These are phyloP conservation scores for Fusarium sambucinum DNA, from an alignment of 2,329 filamentous ascomycete genomes.

Conservation along the genomic window DNA sequence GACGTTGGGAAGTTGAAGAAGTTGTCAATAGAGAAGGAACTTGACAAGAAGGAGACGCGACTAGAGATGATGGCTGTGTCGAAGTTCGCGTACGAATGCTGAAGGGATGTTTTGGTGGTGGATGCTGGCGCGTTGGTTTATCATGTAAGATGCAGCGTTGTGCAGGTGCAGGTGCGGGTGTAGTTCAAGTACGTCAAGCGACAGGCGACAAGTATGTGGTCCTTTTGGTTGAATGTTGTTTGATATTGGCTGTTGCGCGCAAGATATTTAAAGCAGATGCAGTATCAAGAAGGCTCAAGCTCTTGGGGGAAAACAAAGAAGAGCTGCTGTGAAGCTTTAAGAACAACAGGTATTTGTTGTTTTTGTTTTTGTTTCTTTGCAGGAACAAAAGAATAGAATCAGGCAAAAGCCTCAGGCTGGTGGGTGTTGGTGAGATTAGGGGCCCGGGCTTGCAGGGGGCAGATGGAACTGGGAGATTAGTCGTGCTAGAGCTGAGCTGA, in stretches of 20 bases:
- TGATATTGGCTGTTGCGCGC: conserved; percentile 23
- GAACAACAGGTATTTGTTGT: conserved; percentile 34
- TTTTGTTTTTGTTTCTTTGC: conserved; percentile 35
- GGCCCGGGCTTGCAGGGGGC: conserved; percentile 43
- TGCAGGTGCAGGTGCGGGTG: conserved; percentile 18
- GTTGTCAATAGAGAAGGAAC: conserved; percentile 29
- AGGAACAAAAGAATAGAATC: conserved; percentile 30
- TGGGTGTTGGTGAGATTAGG: conserved; percentile 46
- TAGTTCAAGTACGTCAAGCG: conserved; percentile 2
- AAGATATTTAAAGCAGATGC: conserved; percentile 13
- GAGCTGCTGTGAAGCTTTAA: conserved; percentile 11
- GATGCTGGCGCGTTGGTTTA: conserved; percentile 33
- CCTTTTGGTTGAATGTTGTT: conserved; percentile 11
- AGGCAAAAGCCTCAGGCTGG: conserved; percentile 31
- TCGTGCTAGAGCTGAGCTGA: conserved; percentile 40
- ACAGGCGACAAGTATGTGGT: conserved; percentile 16
- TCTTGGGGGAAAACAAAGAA: conserved; percentile 2
- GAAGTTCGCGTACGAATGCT: conserved; percentile 27
- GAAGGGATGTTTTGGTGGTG: conserved; percentile 28
- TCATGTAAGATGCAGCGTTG: conserved; percentile 38
- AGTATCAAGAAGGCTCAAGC: conserved; percentile 4
- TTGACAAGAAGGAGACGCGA: conserved; percentile 42
- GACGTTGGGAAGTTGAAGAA: conserved; percentile 31
- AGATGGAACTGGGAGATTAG: conserved; percentile 44
- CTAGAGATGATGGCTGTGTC: conserved; percentile 21